Percentiles rank a stretch among this genome's conserved stretches.
These are phyloP conservation scores for Penicillium taxi DNA, from an alignment of 495 filamentous ascomycete genomes.

Conservation along the genomic window DNA sequence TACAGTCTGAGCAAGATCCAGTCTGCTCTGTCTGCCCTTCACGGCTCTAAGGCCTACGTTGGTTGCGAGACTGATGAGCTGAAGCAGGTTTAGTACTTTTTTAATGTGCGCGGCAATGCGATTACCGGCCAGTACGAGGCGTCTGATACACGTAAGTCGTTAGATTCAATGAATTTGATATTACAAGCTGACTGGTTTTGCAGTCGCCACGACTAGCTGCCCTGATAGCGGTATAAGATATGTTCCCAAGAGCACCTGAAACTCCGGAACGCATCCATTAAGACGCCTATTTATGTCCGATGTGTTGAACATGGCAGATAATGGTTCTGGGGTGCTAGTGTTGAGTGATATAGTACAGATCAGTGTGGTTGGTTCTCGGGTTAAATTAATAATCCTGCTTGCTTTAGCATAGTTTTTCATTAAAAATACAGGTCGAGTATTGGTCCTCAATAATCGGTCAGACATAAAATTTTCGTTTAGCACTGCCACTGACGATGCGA, in stretches of 20 bases:
- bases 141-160: slow-evolving; percentile 37
- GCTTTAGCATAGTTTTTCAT: no score
- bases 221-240: slow-evolving; percentile 51
- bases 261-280: no score
- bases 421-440: no score
- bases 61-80: slow-evolving; percentile 51
- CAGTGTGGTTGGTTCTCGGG: not conserved
- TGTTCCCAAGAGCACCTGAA: slow-evolving; percentile 39
- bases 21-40: slow-evolving; percentile 48
- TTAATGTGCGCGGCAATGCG: slow-evolving; percentile 63
- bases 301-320: no score
- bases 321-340: no score
- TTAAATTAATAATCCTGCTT: no score
- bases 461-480: no score
- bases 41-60: slow-evolving; percentile 54
- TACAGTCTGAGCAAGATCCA: slow-evolving; percentile 57
- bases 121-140: slow-evolving; percentile 62
- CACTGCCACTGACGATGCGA: no score
- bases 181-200: slow-evolving; percentile 3
- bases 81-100: slow-evolving; percentile 70
- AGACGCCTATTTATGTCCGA: no score
- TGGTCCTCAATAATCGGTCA: no score
- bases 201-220: slow-evolving; percentile 49
- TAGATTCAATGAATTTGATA: not conserved
- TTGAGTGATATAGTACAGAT: not conserved